Conservation (phyloP, 805 yeast species). For the Lipomyces lipofer region DNA sequence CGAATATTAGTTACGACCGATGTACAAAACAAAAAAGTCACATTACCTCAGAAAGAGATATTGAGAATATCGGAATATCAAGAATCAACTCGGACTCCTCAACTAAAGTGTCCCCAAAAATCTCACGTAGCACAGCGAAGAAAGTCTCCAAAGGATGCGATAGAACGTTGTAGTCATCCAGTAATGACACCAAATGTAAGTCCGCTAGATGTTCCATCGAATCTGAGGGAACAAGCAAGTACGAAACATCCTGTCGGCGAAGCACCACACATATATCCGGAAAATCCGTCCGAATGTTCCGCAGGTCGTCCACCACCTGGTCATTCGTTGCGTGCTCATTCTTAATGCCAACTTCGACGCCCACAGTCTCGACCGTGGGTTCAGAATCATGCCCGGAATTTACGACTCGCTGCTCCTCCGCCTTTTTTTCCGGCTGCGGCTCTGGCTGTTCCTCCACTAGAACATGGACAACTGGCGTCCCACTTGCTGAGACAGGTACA, state of each 20-base stretch:
- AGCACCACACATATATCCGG: conserved; percentile 17
- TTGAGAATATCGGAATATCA: conserved; percentile 15
- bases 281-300: conserved; percentile 3
- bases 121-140: conserved; percentile 13
- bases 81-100: conserved; percentile 15
- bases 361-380: too few relatives aligned
- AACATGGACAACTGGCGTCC: not conserved
- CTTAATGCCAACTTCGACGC: too few relatives aligned
- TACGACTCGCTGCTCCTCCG: too few relatives aligned
- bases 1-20: not conserved
- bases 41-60: conserved; percentile 22
- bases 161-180: conserved; percentile 5
- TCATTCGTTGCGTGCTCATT: too few relatives aligned
- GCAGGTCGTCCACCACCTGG: not conserved
- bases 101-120: conserved; percentile 9
- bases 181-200: not conserved
- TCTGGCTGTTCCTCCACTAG: not conserved
- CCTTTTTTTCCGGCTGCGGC: not conserved
- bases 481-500: not conserved
- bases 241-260: conserved; percentile 2
- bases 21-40: not conserved
- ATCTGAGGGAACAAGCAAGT: conserved; percentile 19
- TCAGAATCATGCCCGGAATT: too few relatives aligned
- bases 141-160: conserved; percentile 16
- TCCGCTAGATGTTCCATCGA: conserved; percentile 1